Base-by-base conservation (phyloP, 73 alveolate genomes). In the Tetrahymena elliotti region DNA sequence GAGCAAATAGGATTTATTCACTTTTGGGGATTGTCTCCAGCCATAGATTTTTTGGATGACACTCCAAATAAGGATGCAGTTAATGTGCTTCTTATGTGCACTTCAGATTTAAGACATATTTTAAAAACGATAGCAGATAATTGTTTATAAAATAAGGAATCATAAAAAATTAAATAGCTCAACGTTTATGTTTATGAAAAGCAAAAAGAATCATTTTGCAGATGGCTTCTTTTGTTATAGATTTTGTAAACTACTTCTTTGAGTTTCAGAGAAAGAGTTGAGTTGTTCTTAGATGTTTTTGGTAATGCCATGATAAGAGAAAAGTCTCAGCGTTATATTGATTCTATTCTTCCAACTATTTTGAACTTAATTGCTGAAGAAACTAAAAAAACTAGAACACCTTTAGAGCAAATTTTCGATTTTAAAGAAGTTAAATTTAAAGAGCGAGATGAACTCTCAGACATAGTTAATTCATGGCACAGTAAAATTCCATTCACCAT, bases 401-500 rank as follows among this genome's bases (percentile, higher is more conserved):
- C 38, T 94, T 96, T 40, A 94, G 96, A 93, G 68, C 97, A 97
- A 93, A 83, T 98, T 18, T 38, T 98, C 83, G 97, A 95, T 93
- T 97, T 98, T 88, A 97, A 98, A 22, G 93, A 97, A 83, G 95
- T 98, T 94, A 96, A 97, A 47, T 99, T 97, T 96, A 98, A 98
- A 94, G 99, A 98, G 68, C 96, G 99, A 93, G 99, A 98, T 97
- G 99, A 98, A 93, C 93, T 98, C 96, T 98, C 97, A 92, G 99
- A 98, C 92, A 97, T 97, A n/a, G 88, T 68, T 24, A 68, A 68
- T 31, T 68, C 88, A 18, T 68, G 88, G 88, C 88, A 68, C 88
- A 68, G 88, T 18, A 68, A 68, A 68, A 68, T 27, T 36, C 88
- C 88, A 27, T 68, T 68, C 22, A 68, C 88, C 3, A 68, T 68